These are phyloP conservation scores for Ganoderma leucocontextum DNA, from an alignment of 1,284 basidiomycete species.

Conservation along the genomic window DNA sequence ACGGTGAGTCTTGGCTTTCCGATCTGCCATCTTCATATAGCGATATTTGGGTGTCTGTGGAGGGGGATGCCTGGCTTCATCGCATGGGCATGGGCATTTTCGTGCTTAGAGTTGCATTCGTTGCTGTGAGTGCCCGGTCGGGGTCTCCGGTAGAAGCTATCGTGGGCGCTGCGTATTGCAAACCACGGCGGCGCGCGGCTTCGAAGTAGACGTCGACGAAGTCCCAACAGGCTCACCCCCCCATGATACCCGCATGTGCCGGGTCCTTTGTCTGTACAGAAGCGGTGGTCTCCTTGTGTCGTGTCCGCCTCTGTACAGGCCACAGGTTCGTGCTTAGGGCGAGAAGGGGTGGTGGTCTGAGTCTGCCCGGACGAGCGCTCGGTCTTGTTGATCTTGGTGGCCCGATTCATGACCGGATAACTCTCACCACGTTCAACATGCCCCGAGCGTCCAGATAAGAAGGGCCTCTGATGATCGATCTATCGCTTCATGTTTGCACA, in stretches of 20 bases:
- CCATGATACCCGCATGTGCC: background rate
- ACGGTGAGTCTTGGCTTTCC: constrained; percentile 64
- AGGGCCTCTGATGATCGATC: background rate
- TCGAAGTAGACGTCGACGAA: background rate
- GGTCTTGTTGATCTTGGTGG: background rate
- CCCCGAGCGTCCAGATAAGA: background rate
- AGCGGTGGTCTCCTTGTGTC: no score
- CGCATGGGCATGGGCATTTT: background rate
- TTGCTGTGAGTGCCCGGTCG: no score
- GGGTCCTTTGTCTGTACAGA: background rate
- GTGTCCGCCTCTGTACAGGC: no score
- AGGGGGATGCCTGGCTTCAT: no score
- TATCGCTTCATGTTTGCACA: background rate
- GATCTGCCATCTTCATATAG: background rate
- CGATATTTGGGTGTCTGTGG: background rate
- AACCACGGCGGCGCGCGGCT: background rate
- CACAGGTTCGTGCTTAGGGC: no score
- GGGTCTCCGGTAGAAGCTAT: background rate
- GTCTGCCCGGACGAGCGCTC: background rate
- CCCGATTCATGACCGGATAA: background rate
- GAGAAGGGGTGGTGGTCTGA: no score
- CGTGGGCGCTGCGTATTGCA: background rate
- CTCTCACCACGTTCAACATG: background rate
- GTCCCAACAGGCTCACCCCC: background rate
- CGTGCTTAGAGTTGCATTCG: no score